Evolutionary conservation across 495 filamentous ascomycete species (phyloP).

Genomic region (Mytilinidion resinicola): DNA sequence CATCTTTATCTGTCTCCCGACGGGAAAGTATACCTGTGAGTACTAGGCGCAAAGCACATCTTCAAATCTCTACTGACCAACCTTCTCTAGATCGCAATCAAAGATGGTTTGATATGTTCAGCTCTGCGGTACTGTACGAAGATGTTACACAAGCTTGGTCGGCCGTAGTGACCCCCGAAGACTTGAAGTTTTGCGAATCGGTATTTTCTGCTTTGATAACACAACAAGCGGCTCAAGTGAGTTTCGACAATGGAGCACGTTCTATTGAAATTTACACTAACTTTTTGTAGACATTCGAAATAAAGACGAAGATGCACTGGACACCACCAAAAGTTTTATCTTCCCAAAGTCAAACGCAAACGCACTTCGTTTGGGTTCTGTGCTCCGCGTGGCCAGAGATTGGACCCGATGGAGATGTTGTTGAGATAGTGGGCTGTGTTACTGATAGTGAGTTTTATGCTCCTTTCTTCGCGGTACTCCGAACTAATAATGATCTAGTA

Average conservation of each 20-base stretch:
- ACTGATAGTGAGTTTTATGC: not conserved
- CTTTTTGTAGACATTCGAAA: not conserved
- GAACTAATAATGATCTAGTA: not conserved
- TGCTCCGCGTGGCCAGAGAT: constrained; percentile 1
- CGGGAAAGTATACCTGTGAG: not conserved
- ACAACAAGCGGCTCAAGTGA: too few relatives aligned
- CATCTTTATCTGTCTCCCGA: not conserved
- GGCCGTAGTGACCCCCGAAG: not conserved
- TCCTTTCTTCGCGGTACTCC: too few relatives aligned
- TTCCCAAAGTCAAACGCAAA: not conserved
- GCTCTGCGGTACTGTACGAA: not conserved
- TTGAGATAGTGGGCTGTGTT: not conserved
- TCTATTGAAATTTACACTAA: not conserved
- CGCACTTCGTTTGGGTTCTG: constrained; percentile 1
- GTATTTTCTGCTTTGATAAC: not conserved
- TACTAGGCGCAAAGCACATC: too few relatives aligned
- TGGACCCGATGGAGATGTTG: not conserved
- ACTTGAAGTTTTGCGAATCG: not conserved
- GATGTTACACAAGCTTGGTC: not conserved
- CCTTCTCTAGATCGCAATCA: not conserved
- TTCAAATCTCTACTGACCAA: too few relatives aligned
- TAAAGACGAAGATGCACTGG: constrained; percentile 1
- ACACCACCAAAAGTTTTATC: not conserved
- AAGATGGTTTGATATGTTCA: constrained; percentile 7
- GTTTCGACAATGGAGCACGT: too few relatives aligned